Conservation (phyloP, 768 basidiomycete genomes). For the Fistulinella prunicolor region DNA sequence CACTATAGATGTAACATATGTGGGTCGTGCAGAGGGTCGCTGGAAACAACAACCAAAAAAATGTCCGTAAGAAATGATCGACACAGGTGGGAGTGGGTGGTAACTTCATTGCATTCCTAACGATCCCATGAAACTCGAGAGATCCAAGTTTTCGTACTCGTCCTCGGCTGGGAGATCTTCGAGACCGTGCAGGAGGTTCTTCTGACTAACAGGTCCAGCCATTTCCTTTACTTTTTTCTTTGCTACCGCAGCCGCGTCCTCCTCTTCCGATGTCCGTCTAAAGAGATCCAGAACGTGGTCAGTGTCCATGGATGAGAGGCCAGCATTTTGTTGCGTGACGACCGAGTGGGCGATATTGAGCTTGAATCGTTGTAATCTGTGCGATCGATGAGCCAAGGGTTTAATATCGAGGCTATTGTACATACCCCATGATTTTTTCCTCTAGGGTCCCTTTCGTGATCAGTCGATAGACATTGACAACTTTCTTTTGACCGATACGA, state of each 20-base stretch:
- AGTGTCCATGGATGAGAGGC: conserved; percentile 93
- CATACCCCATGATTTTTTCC: conserved; percentile 99
- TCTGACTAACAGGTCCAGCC: conserved; percentile 65
- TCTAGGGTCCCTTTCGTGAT: conserved; percentile 97
- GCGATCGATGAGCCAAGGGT: conserved; percentile 6
- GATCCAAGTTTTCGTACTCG: conserved; percentile 85
- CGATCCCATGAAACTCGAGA: conserved; percentile 88
- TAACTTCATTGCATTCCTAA: conserved; percentile 47
- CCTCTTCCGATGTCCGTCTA: conserved; percentile 70
- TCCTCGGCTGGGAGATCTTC: conserved; percentile 91
- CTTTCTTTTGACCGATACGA: conserved; percentile 97
- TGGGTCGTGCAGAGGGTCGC: conserved; percentile 17
- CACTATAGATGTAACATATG: conserved; percentile 35
- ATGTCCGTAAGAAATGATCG: conserved; percentile 18
- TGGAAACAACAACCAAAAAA: conserved; percentile 14
- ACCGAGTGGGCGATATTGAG: conserved; percentile 96
- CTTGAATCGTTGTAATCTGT: conserved; percentile 95
- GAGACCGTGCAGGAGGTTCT: conserved; percentile 82
- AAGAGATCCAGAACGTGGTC: conserved; percentile 96
- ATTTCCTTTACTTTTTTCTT: conserved; percentile 49
- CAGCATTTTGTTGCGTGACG: conserved; percentile 96
- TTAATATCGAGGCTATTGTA: conserved; percentile 21
- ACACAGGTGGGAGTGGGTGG: not conserved
- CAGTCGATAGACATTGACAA: conserved; percentile 96
- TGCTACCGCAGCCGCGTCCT: conserved; percentile 56